phyloP scores from a whole-genome alignment of 2,329 filamentous ascomycete genomes.

The Penicillium sp. region DNA sequence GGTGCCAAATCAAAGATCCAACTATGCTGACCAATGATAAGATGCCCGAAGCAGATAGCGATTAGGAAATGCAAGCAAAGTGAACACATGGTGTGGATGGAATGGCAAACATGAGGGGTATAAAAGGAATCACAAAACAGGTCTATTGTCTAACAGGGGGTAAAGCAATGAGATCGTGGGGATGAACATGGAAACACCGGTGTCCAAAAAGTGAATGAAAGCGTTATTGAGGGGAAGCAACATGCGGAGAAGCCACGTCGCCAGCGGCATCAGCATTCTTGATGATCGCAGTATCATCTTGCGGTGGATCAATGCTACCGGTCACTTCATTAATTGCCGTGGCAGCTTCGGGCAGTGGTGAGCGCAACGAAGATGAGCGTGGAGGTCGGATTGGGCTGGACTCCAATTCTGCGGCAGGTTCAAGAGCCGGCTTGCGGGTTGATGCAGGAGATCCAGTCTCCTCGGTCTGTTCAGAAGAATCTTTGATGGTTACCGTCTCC shows the following conservation, averaged over 20 bases:
- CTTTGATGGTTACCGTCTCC: conserved; percentile 7
- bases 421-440: conserved; percentile 28
- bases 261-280: conserved; percentile 3
- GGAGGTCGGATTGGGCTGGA: conserved; percentile 34
- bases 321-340: conserved; percentile 8
- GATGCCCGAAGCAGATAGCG: not conserved
- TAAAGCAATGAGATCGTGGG: conserved; percentile 13
- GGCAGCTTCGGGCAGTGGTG: conserved; percentile 14
- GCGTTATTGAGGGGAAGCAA: conserved; percentile 14
- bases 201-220: not conserved
- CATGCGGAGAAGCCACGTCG: conserved; percentile 15
- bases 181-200: conserved; percentile 6
- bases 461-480: conserved; percentile 1
- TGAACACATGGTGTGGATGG: conserved; percentile 10
- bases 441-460: conserved; percentile 18
- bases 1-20: not conserved
- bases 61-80: not conserved
- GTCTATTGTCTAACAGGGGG: conserved; percentile 25
- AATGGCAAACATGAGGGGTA: conserved; percentile 21
- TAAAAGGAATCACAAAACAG: conserved; percentile 19
- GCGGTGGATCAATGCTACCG: conserved; percentile 3
- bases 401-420: conserved; percentile 34
- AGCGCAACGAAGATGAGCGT: conserved; percentile 41
- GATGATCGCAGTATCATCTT: not conserved
- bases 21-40: not conserved